Conservation (phyloP, 78 protist species). For the Pigoraptor vietnamica region DNA sequence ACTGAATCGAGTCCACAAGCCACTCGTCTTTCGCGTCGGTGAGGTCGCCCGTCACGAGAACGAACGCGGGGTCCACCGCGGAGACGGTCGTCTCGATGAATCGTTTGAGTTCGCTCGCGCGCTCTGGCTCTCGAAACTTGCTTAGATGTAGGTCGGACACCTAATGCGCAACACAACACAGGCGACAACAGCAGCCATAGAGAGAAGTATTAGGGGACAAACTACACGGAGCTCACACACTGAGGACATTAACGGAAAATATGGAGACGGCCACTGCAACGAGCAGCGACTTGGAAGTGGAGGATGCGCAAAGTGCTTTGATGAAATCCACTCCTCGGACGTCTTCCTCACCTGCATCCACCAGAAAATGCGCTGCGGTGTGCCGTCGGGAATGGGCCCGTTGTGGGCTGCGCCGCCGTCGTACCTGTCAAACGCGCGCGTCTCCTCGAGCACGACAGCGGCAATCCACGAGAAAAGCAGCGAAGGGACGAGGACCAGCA, state of each 20-base stretch:
- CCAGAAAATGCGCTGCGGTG: neutral
- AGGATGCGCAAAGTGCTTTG: no score
- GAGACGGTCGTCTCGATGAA: neutral
- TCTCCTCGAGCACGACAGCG: neutral
- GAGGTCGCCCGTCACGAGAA: neutral
- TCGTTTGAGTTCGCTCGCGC: neutral
- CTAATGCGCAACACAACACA: no score
- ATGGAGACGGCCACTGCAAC: no score
- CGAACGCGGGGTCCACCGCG: neutral
- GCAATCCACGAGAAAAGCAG: neutral
- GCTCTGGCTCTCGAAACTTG: neutral
- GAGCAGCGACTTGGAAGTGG: no score
- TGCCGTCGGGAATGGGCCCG: neutral
- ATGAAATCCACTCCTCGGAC: neutral
- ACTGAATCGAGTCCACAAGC: neutral
- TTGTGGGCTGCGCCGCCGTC: neutral
- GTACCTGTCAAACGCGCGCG: neutral
- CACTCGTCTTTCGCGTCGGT: neutral
- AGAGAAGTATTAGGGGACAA: no score
- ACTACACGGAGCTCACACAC: no score
- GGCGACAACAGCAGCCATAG: no score
- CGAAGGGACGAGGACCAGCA: neutral
- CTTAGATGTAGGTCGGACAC: neutral
- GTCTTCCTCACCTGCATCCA: neutral
- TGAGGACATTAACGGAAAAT: no score